Conservation (phyloP, 1,139 yeast species). For the Yamadazyma atmosphaerica region DNA sequence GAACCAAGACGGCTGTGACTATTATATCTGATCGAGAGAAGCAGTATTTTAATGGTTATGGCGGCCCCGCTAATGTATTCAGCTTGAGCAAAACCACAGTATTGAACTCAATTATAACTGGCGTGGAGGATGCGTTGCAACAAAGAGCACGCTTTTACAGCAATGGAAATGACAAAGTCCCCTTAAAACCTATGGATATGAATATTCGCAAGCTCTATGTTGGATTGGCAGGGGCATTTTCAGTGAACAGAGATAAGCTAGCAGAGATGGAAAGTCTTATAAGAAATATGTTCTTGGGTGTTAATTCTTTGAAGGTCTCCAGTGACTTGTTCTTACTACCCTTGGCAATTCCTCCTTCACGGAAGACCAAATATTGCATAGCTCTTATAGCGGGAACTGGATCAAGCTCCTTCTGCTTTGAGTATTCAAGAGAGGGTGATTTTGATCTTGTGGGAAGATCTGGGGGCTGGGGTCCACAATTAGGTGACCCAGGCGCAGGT, state of each 20-base stretch:
- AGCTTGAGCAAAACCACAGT: slow-evolving; percentile 1
- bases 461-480: slow-evolving; percentile 10
- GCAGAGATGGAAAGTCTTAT: not conserved
- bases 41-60: slow-evolving; percentile 4
- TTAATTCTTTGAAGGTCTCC: slow-evolving; percentile 2
- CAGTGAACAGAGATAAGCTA: slow-evolving; percentile 3
- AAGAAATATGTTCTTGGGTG: not conserved
- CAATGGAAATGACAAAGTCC: not conserved
- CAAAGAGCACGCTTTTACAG: not conserved
- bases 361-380: slow-evolving; percentile 3
- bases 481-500: slow-evolving; percentile 11
- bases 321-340: slow-evolving; percentile 9
- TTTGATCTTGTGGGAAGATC: slow-evolving; percentile 7
- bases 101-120: slow-evolving; percentile 3
- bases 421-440: not conserved
- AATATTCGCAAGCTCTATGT: slow-evolving; percentile 1
- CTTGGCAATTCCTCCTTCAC: slow-evolving; percentile 1
- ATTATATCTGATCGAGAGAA: not conserved
- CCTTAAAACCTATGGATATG: not conserved
- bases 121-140: slow-evolving; percentile 5
- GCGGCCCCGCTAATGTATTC: slow-evolving; percentile 7
- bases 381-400: slow-evolving; percentile 11
- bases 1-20: slow-evolving; percentile 8
- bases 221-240: slow-evolving; percentile 9
- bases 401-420: slow-evolving; percentile 8